phyloP scores from a whole-genome alignment of 2,329 filamentous ascomycete species.

The Cercospora canescens region DNA sequence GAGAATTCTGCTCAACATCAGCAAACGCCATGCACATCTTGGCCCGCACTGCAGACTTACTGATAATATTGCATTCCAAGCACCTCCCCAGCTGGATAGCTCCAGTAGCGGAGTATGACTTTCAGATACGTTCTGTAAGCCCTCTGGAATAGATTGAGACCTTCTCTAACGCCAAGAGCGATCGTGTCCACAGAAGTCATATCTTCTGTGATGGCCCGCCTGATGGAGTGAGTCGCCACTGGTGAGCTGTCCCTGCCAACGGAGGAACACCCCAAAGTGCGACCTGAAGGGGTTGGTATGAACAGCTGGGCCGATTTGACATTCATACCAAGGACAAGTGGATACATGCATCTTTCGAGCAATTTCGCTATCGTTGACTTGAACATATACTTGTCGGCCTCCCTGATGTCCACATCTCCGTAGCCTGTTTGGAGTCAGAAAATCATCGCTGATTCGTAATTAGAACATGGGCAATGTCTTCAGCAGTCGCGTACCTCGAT shows the following conservation, averaged over 20 bases:
- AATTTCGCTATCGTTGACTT: not conserved
- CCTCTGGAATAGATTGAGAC: not conserved
- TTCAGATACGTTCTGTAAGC: slow-evolving; percentile 2
- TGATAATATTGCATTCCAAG: not conserved
- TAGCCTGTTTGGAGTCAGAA: not conserved
- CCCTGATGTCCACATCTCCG: not conserved
- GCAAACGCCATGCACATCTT: not conserved
- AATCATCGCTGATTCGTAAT: too few relatives aligned
- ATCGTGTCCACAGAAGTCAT: slow-evolving; percentile 1
- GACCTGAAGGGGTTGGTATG: slow-evolving; percentile 5
- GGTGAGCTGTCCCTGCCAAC: not conserved
- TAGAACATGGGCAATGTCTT: not conserved
- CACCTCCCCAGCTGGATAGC: not conserved
- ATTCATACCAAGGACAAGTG: not conserved
- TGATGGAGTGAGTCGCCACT: not conserved
- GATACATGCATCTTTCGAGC: slow-evolving; percentile 9
- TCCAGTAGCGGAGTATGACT: slow-evolving; percentile 3
- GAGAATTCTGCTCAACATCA: not conserved
- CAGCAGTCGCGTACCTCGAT: not conserved
- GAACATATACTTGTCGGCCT: not conserved
- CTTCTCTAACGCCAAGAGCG: not conserved
- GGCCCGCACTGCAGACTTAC: not conserved
- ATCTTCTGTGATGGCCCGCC: slow-evolving; percentile 6
- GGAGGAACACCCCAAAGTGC: not conserved
- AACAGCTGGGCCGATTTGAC: not conserved